Percentiles rank a stretch among this genome's conserved stretches.
These are phyloP conservation scores for Hypoxylon crocopeplum DNA, from an alignment of 495 filamentous ascomycete genomes.

Conservation along the genomic window DNA sequence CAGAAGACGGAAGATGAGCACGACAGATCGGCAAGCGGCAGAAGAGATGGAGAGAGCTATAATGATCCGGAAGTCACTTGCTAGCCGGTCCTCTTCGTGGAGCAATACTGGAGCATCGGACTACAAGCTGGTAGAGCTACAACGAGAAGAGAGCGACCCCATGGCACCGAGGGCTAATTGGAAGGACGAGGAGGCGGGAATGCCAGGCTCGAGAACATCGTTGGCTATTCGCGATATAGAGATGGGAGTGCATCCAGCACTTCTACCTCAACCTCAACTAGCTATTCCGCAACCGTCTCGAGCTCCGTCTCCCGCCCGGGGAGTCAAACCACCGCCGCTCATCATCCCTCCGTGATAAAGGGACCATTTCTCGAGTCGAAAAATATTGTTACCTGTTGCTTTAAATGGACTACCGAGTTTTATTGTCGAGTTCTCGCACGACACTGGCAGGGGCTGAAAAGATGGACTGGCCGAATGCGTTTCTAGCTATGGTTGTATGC, in stretches of 20 bases:
- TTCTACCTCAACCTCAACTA: constrained; percentile 34
- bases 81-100: constrained; percentile 43
- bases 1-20: constrained; percentile 37
- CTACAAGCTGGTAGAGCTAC: constrained; percentile 4
- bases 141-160: constrained; percentile 24
- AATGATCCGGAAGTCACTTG: constrained; percentile 58
- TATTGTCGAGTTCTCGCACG: too few species aligned
- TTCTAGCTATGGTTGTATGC: too few species aligned
- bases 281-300: constrained; percentile 39
- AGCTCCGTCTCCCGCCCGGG: constrained; percentile 33
- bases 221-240: constrained; percentile 42
- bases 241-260: constrained; percentile 30
- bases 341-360: constrained; percentile 5
- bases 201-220: constrained; percentile 31
- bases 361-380: too few species aligned
- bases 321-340: constrained; percentile 9
- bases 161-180: constrained; percentile 27
- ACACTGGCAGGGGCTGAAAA: too few species aligned
- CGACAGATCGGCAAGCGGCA: constrained; percentile 32
- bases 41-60: constrained; percentile 48
- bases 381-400: too few species aligned
- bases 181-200: constrained; percentile 44
- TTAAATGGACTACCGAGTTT: too few species aligned
- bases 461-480: too few species aligned
- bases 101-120: background rate